Evolutionary conservation across 2,329 filamentous ascomycete genomes (phyloP).

Genomic region (Tolypocladium ovalisporum): DNA sequence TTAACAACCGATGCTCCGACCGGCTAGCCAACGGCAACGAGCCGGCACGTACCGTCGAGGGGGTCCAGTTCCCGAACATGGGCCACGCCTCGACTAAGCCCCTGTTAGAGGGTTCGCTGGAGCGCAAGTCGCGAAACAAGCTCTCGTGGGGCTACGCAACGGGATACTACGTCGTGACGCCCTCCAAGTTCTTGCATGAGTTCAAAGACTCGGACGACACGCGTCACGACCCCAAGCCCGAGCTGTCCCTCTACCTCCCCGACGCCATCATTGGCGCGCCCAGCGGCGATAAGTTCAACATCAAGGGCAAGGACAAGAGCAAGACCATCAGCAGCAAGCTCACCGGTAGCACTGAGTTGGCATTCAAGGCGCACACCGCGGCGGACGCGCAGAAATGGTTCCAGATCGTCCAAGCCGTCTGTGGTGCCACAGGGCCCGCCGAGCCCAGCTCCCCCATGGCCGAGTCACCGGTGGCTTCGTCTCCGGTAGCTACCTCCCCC

Average conservation of each 20-base stretch:
- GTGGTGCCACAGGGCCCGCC: slow-evolving; percentile 36
- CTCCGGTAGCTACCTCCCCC: neutral
- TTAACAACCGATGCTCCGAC: slow-evolving; percentile 59
- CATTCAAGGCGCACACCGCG: slow-evolving; percentile 78
- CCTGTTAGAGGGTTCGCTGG: slow-evolving; percentile 76
- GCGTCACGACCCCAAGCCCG: slow-evolving; percentile 64
- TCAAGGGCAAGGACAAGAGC: slow-evolving; percentile 89
- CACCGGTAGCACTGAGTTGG: slow-evolving; percentile 65
- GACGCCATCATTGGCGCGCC: slow-evolving; percentile 69
- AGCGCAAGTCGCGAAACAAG: slow-evolving; percentile 85
- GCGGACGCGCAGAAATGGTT: slow-evolving; percentile 80
- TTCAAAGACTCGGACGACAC: slow-evolving; percentile 83
- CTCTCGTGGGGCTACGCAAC: slow-evolving; percentile 65
- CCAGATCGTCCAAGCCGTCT: slow-evolving; percentile 54
- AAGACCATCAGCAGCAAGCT: slow-evolving; percentile 74
- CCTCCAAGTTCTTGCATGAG: slow-evolving; percentile 82
- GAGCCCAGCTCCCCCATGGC: slow-evolving; percentile 19
- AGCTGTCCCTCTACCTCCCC: slow-evolving; percentile 83
- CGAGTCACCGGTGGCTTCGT: slow-evolving; percentile 3
- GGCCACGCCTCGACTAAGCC: slow-evolving; percentile 69
- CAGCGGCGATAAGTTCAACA: slow-evolving; percentile 74
- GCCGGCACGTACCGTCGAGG: slow-evolving; percentile 60
- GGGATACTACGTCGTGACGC: slow-evolving; percentile 83
- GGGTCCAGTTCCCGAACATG: slow-evolving; percentile 81
- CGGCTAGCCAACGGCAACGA: slow-evolving; percentile 69